phyloP scores from a whole-genome alignment of 129 eudicot genomes.

The Flaveria robusta region DNA sequence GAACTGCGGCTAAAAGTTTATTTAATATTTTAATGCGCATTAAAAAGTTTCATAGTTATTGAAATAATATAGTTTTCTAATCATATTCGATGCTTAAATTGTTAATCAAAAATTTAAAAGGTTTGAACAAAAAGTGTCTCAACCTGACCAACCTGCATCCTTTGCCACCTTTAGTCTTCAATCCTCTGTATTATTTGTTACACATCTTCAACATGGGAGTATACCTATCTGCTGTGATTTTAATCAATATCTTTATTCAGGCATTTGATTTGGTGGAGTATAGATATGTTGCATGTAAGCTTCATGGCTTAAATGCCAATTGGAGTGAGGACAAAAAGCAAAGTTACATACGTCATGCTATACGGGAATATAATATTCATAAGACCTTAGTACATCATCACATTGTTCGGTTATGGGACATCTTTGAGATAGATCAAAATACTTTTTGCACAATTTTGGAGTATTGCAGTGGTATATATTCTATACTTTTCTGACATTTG shows the following conservation, averaged over 20 bases:
- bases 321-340: slow-evolving; percentile 99
- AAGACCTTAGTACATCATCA: slow-evolving; percentile 88
- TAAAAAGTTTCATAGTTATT: too few species aligned
- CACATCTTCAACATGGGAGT: slow-evolving; percentile 25
- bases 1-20: not conserved
- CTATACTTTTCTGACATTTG: slow-evolving; percentile 4
- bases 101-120: not conserved
- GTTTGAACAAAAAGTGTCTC: not conserved
- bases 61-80: not conserved
- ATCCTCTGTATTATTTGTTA: slow-evolving; percentile 6
- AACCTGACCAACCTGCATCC: not conserved
- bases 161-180: not conserved
- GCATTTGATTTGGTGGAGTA: slow-evolving; percentile 97
- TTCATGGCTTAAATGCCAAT: slow-evolving; percentile 90
- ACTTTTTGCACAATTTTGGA: slow-evolving; percentile 96
- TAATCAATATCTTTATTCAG: slow-evolving; percentile 48
- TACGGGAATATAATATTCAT: slow-evolving; percentile 96
- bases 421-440: slow-evolving; percentile 95
- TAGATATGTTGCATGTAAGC: slow-evolving; percentile 98
- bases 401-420: slow-evolving; percentile 96
- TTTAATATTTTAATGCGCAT: not conserved
- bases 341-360: slow-evolving; percentile 95
- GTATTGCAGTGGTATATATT: slow-evolving; percentile 77
- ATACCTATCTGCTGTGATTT: slow-evolving; percentile 37
- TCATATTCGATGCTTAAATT: not conserved